phyloP scores from a whole-genome alignment of 2,329 filamentous ascomycete genomes.

The Monilinia fructicola region DNA sequence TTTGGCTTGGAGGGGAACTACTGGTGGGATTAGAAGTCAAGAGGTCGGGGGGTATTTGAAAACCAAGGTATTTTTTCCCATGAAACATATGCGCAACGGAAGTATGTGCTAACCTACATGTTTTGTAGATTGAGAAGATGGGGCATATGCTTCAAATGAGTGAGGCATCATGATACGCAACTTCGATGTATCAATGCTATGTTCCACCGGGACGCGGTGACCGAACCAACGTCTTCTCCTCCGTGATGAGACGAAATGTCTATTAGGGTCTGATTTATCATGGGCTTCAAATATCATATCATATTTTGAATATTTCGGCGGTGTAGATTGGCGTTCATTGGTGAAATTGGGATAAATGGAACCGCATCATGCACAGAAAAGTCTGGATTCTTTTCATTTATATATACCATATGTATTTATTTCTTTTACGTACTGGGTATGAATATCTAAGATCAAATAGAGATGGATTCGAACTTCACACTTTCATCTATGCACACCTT shows the following conservation, averaged over 20 bases:
- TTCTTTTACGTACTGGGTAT: neutral
- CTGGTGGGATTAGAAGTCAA: slow-evolving; percentile 76
- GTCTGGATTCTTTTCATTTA: neutral
- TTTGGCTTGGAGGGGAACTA: slow-evolving; percentile 78
- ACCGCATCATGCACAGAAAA: slow-evolving; percentile 12
- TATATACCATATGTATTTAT: slow-evolving; percentile 7
- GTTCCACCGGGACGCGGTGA: neutral
- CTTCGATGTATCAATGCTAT: neutral
- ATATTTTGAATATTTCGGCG: neutral
- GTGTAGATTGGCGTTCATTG: neutral
- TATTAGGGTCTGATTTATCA: neutral
- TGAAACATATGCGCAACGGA: neutral
- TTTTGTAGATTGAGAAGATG: slow-evolving; percentile 78
- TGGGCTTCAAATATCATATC: neutral
- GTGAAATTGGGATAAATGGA: slow-evolving; percentile 8
- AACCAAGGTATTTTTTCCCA: slow-evolving; percentile 72
- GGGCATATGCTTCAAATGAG: slow-evolving; percentile 70
- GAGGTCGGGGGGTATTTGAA: slow-evolving; percentile 93
- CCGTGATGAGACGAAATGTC: neutral
- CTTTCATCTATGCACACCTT: neutral
- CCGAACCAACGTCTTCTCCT: neutral
- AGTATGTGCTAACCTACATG: slow-evolving; percentile 17
- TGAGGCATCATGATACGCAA: slow-evolving; percentile 28
- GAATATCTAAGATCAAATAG: neutral
- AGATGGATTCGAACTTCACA: neutral